Evolutionary conservation across 192 early-diverging fungal genomes (phyloP), one percentile per base, ranked within the genome.

Genomic region (Diversispora epigaea): DNA sequence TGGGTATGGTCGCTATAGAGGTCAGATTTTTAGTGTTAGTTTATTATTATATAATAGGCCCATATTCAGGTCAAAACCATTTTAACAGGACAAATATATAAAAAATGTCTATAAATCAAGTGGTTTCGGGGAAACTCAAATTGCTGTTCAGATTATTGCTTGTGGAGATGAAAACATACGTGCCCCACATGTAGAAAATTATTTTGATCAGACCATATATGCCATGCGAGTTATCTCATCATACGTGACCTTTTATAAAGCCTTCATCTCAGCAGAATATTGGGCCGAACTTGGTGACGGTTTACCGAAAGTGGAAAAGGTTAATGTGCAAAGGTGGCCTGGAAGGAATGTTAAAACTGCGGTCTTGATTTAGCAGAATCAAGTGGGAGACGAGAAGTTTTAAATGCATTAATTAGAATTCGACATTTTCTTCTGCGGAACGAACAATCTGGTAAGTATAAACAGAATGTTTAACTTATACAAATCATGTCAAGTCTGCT

Each of bases 291-390:
- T 44, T 66, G 12, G 45, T 46, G 14, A 10, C 44, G 64, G 64
- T 47, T 46, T 66, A 43, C 64, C 41, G 44, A 66, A 46, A 66
- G 3, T 6, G 14, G n/a, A 66, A 66, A n/a, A n/a, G n/a, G 40
- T 66, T 66, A 47, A 19, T 40, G 12, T 66, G 41, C 14, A 66
- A 1, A 66, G 41, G 44, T 66, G 64, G 64, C 41, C 64, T n/a
- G 45, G 64, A 19, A 14, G 12, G 21, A 66, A 66, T 66, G 45
- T 17, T 45, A 47, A 46, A 41, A 3, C 41, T 17, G 44, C 14
- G 64, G 64, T 47, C 41, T 66, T 12, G 64, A 66, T 47, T 22
- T 66, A 46, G 64, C 21, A 66, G 64, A 66, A 43, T 15, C 64
- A 66, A 14, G 4, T 7, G 64, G 45, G 15, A 66, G 41, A 66